These are phyloP conservation scores for Rhexocercosporidium sp. DNA, from an alignment of 2,329 filamentous ascomycete genomes.

Conservation along the genomic window DNA sequence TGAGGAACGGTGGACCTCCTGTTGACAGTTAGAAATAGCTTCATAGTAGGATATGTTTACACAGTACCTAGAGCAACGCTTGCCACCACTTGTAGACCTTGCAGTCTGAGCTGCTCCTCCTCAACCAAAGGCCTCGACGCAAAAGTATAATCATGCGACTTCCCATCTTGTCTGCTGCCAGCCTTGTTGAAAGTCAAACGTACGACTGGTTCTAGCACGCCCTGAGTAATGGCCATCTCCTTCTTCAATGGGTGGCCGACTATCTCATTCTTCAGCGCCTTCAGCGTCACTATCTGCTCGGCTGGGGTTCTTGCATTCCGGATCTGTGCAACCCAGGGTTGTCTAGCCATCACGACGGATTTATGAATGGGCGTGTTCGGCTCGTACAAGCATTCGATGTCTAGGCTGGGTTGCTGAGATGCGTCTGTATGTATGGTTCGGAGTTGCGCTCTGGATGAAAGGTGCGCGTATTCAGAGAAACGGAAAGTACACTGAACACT, in stretches of 20 bases:
- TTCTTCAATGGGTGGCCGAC: constrained; percentile 89
- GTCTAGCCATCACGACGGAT: constrained; percentile 36
- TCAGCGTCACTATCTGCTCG: constrained; percentile 66
- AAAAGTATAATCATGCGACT: constrained; percentile 53
- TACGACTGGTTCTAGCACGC: constrained; percentile 68
- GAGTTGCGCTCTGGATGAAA: neutral
- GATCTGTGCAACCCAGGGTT: constrained; percentile 62
- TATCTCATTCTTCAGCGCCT: constrained; percentile 83
- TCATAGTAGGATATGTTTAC: neutral
- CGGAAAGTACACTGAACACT: neutral
- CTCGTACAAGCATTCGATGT: constrained; percentile 19
- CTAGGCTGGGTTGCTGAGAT: neutral
- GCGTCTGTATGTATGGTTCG: too few species aligned
- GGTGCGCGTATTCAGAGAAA: neutral
- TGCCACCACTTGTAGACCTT: constrained; percentile 83
- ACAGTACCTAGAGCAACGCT: constrained; percentile 81
- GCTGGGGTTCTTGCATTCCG: constrained; percentile 55
- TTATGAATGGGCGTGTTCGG: constrained; percentile 5
- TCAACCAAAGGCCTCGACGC: constrained; percentile 52
- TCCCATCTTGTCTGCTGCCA: constrained; percentile 50
- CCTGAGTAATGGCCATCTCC: constrained; percentile 74
- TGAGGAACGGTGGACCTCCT: constrained; percentile 83
- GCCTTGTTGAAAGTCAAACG: constrained; percentile 52
- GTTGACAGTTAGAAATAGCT: constrained; percentile 27
- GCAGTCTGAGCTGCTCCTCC: constrained; percentile 72